A percentile compares a stretch with the other conserved stretches of the same genome.
Conservation (phyloP, 768 basidiomycete species). For the Punctularia strigosozonata region DNA sequence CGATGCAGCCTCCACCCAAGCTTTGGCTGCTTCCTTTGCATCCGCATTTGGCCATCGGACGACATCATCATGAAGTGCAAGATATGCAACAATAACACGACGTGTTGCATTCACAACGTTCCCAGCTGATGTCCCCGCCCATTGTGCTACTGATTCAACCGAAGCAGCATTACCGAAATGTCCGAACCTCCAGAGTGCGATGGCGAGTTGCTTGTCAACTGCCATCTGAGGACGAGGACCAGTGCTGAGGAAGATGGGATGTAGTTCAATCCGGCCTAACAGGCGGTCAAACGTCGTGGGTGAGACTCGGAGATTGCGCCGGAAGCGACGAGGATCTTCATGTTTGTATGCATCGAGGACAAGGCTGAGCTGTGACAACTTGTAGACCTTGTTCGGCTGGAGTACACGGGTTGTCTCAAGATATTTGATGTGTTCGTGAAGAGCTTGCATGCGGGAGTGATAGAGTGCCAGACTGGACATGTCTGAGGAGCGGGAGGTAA, state of each 20-base stretch:
- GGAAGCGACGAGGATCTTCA: too few relatives aligned
- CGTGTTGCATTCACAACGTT: constrained; percentile 17
- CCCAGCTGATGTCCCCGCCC: constrained; percentile 25
- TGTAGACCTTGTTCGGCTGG: too few relatives aligned
- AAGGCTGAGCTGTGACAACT: too few relatives aligned
- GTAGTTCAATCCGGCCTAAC: constrained; percentile 8
- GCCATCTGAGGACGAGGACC: constrained; percentile 15
- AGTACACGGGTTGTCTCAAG: too few relatives aligned
- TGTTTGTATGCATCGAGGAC: too few relatives aligned
- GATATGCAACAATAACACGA: constrained; percentile 20
- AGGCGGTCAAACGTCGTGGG: constrained; percentile 25
- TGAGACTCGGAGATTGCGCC: constrained; percentile 16
- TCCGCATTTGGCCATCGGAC: constrained; percentile 16
- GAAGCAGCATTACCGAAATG: constrained; percentile 26
- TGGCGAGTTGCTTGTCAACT: constrained; percentile 22
- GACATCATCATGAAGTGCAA: constrained; percentile 18
- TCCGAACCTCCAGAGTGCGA: constrained; percentile 27
- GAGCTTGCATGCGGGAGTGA: too few relatives aligned
- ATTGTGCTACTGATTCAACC: constrained; percentile 20
- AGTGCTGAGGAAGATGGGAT: constrained; percentile 18
- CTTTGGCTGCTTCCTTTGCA: constrained; percentile 26
- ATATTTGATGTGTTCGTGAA: too few relatives aligned
- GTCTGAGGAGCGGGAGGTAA: too few relatives aligned
- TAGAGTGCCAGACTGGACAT: too few relatives aligned
- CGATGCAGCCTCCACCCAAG: constrained; percentile 21